Base-by-base conservation (phyloP, 108 stramenopile species). In the Cylindrotheca fusiformis region DNA sequence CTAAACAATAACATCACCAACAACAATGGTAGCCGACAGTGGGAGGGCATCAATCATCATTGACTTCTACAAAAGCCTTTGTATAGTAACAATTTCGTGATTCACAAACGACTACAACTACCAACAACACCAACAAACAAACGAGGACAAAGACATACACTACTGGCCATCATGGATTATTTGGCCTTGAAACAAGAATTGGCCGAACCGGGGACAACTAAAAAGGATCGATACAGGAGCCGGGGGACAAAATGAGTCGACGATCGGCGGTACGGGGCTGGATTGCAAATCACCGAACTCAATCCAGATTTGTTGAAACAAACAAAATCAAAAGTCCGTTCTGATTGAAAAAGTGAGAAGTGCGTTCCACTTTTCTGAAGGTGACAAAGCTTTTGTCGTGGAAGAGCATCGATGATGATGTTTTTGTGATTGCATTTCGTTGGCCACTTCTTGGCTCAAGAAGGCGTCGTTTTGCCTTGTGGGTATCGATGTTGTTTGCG, bases 181-280 rank as follows among this genome's bases (percentile, higher is more conserved):
- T 60, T 55, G 23, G 58, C 55, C n/a, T 57, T 92, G 36, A 72
- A 74, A 58, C 54, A 68, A 17, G 84, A 88, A 62, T 55, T 92
- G 44, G 55, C 31, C 17, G 90, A 88, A 60, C 76, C n/a, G 90
- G 28, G 71, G 57, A 25, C 32, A 77, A 50, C 61, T 92, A 52
- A 74, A 89, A 55, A 63, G 85, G 51, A 53, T 93, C 60, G 91
- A 93, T 65, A 44, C 72, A 19, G 91, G 91, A 6, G 91, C 88
- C 20, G 91, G 86, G 25, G 73, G 68, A 22, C 83, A 83, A 92
- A 78, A 57, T 92, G 67, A 87, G 83, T 65, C 81, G 85, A 29
- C 68, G 85, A 48, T 83, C 87, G 25, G 90, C 90, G 1, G 85
- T 82, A 22, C 64, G 90, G 36, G n/a, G 87, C 90, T 28, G 90